These are phyloP conservation scores for Pichia cephalocereana DNA, from an alignment of 805 yeast genomes.

Conservation along the genomic window DNA sequence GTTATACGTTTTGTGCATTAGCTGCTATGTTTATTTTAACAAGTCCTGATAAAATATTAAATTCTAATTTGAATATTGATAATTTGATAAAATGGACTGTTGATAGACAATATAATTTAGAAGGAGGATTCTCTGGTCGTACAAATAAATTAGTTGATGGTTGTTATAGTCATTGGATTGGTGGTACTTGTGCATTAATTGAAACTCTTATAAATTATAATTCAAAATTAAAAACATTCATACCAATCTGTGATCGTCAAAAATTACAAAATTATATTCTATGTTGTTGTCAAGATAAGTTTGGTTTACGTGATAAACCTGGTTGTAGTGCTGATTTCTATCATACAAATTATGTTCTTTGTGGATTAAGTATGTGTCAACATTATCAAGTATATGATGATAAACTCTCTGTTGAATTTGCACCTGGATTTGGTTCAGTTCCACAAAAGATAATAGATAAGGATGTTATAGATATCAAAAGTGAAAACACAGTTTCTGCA, in stretches of 20 bases:
- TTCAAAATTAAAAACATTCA: slow-evolving; percentile 27
- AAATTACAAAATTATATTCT: slow-evolving; percentile 55
- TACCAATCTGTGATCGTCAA: slow-evolving; percentile 38
- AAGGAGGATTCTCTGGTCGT: slow-evolving; percentile 86
- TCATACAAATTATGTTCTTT: slow-evolving; percentile 78
- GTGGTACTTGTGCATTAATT: slow-evolving; percentile 59
- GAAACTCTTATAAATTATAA: slow-evolving; percentile 39
- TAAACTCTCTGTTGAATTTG: slow-evolving; percentile 9
- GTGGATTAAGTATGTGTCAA: slow-evolving; percentile 63
- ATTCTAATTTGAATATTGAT: slow-evolving; percentile 31
- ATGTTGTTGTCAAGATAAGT: slow-evolving; percentile 58
- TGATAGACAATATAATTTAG: slow-evolving; percentile 59
- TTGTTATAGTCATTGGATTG: slow-evolving; percentile 94
- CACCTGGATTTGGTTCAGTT: slow-evolving; percentile 14
- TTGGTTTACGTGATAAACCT: slow-evolving; percentile 84
- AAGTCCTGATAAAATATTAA: slow-evolving; percentile 27
- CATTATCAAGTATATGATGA: slow-evolving; percentile 27
- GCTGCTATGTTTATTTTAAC: slow-evolving; percentile 48
- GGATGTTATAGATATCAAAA: slow-evolving; percentile 13
- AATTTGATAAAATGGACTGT: slow-evolving; percentile 57
- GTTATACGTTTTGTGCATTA: slow-evolving; percentile 86
- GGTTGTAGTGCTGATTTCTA: slow-evolving; percentile 73
- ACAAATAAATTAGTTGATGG: slow-evolving; percentile 93
- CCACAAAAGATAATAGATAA: slow-evolving; percentile 13
- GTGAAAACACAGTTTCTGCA: slow-evolving; percentile 18